A percentile compares a stretch with the other conserved stretches of the same genome.
Evolutionary conservation across 2,329 filamentous ascomycete species (phyloP).

Genomic region (Gaeumannomyces tritici): DNA sequence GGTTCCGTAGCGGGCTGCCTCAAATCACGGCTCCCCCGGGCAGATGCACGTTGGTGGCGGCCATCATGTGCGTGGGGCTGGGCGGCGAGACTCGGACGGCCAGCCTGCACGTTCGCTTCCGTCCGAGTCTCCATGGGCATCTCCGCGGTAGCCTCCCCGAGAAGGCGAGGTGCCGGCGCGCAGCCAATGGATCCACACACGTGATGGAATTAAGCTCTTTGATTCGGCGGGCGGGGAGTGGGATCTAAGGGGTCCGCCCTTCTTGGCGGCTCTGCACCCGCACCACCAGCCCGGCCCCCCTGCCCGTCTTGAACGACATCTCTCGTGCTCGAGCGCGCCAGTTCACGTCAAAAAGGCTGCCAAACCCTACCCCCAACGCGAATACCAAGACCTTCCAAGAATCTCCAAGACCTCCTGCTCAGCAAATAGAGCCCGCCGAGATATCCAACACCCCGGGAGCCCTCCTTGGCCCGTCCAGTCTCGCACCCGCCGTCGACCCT

Average conservation of each 20-base stretch:
- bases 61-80: not conserved
- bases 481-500: not conserved
- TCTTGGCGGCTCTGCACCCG: not conserved
- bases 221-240: not conserved
- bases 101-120: not conserved
- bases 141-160: not conserved
- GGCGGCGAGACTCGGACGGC: not conserved
- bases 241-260: not conserved
- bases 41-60: not conserved
- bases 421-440: not conserved
- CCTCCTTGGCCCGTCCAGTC: not conserved
- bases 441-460: not conserved
- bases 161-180: not conserved
- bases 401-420: not conserved
- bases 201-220: slow-evolving; percentile 3
- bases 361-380: not conserved
- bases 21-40: too few species aligned
- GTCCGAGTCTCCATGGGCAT: not conserved
- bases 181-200: not conserved
- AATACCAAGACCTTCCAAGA: not conserved
- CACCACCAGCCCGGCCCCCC: not conserved
- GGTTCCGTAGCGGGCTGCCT: too few species aligned
- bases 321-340: not conserved
- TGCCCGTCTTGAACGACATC: not conserved
- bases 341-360: not conserved